These are phyloP conservation scores for Diaporthe aspalathi DNA, from an alignment of 2,329 filamentous ascomycete species.

Conservation along the genomic window DNA sequence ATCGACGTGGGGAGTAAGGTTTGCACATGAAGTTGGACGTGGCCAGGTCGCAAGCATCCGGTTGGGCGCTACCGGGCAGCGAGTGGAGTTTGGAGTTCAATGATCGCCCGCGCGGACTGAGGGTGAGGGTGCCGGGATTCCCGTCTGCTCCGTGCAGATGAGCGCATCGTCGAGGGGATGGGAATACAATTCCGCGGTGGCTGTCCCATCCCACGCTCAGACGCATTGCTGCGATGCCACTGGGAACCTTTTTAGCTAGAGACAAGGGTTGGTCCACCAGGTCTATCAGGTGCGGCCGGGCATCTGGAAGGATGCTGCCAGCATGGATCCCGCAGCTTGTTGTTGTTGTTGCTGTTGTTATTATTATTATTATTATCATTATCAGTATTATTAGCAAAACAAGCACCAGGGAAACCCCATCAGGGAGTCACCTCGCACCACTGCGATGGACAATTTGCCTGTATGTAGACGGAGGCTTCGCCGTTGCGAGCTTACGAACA, in stretches of 20 bases:
- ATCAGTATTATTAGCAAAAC: constrained; percentile 17
- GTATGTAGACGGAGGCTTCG: not conserved
- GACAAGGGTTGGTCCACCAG: constrained; percentile 7
- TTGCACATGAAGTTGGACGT: constrained; percentile 34
- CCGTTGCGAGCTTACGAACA: not conserved
- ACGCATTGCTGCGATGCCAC: not conserved
- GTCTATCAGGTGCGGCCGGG: not conserved
- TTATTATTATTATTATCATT: no score
- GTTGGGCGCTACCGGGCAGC: constrained; percentile 37
- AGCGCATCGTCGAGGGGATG: not conserved
- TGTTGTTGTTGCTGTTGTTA: not conserved
- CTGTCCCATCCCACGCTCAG: constrained; percentile 17
- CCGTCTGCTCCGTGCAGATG: constrained; percentile 8
- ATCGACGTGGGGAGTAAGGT: constrained; percentile 35
- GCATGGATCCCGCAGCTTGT: not conserved
- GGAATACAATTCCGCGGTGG: not conserved
- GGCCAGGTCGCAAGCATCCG: constrained; percentile 35
- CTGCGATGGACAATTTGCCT: constrained; percentile 22
- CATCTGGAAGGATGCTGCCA: not conserved
- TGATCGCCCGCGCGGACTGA: constrained; percentile 15
- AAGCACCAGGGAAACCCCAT: not conserved
- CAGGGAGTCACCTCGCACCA: not conserved
- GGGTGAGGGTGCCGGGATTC: not conserved
- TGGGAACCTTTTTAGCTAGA: constrained; percentile 8
- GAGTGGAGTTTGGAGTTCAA: constrained; percentile 38